A percentile compares a stretch with the other conserved stretches of the same genome.
phyloP scores from a whole-genome alignment of 495 filamentous ascomycete genomes.

The Cercophora scortea region DNA sequence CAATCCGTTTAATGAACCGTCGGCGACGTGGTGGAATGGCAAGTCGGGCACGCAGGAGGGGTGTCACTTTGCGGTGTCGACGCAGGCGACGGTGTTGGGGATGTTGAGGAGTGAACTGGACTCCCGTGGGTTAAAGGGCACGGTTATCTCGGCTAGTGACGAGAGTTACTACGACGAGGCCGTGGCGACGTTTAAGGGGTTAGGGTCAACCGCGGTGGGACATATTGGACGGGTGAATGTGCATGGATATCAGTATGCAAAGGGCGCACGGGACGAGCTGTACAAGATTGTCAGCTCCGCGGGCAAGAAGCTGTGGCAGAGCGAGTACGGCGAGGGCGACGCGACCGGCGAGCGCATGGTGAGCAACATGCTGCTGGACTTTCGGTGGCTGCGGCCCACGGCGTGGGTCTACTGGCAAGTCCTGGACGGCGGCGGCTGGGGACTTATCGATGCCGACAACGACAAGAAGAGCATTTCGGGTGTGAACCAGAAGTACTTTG shows the following conservation, averaged over 20 bases:
- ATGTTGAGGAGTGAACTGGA: constrained; percentile 20
- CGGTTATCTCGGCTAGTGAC: constrained; percentile 23
- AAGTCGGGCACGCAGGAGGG: constrained; percentile 27
- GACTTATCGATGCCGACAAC: constrained; percentile 25
- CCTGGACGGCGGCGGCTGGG: constrained; percentile 28
- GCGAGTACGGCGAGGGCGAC: constrained; percentile 32
- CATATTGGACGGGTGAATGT: constrained; percentile 27
- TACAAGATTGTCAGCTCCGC: constrained; percentile 9
- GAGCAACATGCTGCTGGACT: constrained; percentile 27
- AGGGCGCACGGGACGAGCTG: constrained; percentile 19
- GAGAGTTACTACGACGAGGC: constrained; percentile 26
- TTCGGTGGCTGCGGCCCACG: constrained; percentile 29
- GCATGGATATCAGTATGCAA: constrained; percentile 29
- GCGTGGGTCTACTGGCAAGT: constrained; percentile 37
- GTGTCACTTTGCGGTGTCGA: constrained; percentile 22
- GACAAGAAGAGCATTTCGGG: constrained; percentile 14
- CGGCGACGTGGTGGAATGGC: constrained; percentile 30
- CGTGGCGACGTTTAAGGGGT: constrained; percentile 16
- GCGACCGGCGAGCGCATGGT: constrained; percentile 21
- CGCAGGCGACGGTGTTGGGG: constrained; percentile 18
- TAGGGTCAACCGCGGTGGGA: constrained; percentile 15
- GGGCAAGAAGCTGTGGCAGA: constrained; percentile 30
- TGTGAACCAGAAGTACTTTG: constrained; percentile 28
- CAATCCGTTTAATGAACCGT: constrained; percentile 33
- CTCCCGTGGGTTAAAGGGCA: constrained; percentile 15